phyloP scores from a whole-genome alignment of 371 early-diverging fungal genomes.

The Lichtheimia corymbifera region DNA sequence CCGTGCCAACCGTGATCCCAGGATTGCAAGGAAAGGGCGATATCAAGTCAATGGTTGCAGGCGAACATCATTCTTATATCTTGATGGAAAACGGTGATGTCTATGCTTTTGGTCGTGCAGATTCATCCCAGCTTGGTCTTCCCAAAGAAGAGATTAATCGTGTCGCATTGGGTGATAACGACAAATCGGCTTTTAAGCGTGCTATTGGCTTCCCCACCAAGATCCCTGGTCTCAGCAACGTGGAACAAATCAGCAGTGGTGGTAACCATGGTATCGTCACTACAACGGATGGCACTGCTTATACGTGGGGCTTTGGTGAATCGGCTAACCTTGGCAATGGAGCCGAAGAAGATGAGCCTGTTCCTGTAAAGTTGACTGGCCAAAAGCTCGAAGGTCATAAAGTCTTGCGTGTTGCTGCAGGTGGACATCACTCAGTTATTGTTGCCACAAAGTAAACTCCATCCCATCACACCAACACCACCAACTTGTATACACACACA shows the following conservation, averaged over 20 bases:
- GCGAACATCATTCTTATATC: constrained; percentile 88
- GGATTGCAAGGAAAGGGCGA: constrained; percentile 46
- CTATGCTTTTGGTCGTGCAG: constrained; percentile 86
- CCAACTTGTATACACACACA: background rate
- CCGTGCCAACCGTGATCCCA: constrained; percentile 52
- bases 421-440: constrained; percentile 77
- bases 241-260: constrained; percentile 79
- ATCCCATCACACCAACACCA: background rate
- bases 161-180: constrained; percentile 17
- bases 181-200: constrained; percentile 51
- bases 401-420: constrained; percentile 64
- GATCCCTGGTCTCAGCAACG: constrained; percentile 45
- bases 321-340: constrained; percentile 77
- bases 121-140: constrained; percentile 94
- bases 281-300: constrained; percentile 68
- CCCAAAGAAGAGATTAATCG: constrained; percentile 27
- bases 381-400: constrained; percentile 58
- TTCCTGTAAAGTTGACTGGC: constrained; percentile 53
- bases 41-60: constrained; percentile 71
- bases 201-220: constrained; percentile 61
- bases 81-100: constrained; percentile 75
- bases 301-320: constrained; percentile 93
- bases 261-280: constrained; percentile 86
- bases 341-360: constrained; percentile 64
- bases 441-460: constrained; percentile 29